A percentile compares a stretch with the other conserved stretches of the same genome.
Conservation (phyloP, 352 stramenopile species). For the Pythium rhizo-oryzae region DNA sequence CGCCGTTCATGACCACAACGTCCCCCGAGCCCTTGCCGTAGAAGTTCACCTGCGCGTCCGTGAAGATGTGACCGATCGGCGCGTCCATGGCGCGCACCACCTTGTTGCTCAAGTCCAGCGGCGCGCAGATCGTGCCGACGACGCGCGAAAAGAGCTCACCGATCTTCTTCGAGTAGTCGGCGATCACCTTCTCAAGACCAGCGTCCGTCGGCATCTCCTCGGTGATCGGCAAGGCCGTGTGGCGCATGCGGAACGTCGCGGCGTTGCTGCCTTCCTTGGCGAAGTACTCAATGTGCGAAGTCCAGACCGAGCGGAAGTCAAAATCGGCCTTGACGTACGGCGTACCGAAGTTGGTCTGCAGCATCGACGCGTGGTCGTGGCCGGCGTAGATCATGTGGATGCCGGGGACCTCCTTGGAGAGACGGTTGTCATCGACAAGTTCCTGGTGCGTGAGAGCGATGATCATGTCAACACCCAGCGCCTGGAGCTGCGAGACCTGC, state of each 20-base stretch:
- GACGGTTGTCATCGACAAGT: slow-evolving; percentile 64
- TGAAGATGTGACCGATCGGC: slow-evolving; percentile 60
- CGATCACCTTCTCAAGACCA: slow-evolving; percentile 51
- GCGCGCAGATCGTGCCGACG: slow-evolving; percentile 58
- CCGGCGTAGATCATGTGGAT: slow-evolving; percentile 73
- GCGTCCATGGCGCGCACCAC: slow-evolving; percentile 54
- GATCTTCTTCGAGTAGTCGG: slow-evolving; percentile 46
- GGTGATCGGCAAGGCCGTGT: slow-evolving; percentile 55
- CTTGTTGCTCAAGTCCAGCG: slow-evolving; percentile 53
- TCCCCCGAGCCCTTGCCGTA: slow-evolving; percentile 58
- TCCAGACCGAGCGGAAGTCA: slow-evolving; percentile 74
- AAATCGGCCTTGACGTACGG: slow-evolving; percentile 79
- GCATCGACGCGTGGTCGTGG: slow-evolving; percentile 76
- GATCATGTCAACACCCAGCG: slow-evolving; percentile 64
- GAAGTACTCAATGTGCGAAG: slow-evolving; percentile 64
- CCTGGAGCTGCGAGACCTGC: slow-evolving; percentile 46
- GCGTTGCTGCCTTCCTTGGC: slow-evolving; percentile 32
- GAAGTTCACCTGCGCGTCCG: slow-evolving; percentile 47
- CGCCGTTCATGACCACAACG: slow-evolving; percentile 64
- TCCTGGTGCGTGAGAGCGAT: slow-evolving; percentile 78
- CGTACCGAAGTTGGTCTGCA: slow-evolving; percentile 71
- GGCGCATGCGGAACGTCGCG: slow-evolving; percentile 47
- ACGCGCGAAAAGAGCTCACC: slow-evolving; percentile 41
- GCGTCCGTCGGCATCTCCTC: slow-evolving; percentile 62
- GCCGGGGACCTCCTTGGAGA: slow-evolving; percentile 67